These are phyloP conservation scores for Porphyrellus cyaneotinctus DNA, from an alignment of 768 basidiomycete genomes.

Conservation along the genomic window DNA sequence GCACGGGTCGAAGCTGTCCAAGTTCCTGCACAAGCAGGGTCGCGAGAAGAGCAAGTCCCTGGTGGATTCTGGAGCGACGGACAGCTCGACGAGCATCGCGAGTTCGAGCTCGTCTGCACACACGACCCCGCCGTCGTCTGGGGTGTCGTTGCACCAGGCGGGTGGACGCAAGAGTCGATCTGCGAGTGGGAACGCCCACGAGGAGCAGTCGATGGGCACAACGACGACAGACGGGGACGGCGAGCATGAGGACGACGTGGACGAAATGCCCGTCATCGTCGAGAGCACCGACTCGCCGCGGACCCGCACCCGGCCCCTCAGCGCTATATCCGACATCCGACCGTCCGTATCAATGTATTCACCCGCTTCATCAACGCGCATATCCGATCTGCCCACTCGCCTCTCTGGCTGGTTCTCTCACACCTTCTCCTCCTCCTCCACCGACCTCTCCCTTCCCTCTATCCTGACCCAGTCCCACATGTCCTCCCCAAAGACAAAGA, in stretches of 20 bases:
- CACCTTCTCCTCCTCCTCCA: slow-evolving; percentile 66
- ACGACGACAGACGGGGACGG: slow-evolving; percentile 23
- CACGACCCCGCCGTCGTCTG: slow-evolving; percentile 30
- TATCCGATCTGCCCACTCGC: slow-evolving; percentile 68
- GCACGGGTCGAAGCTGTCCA: slow-evolving; percentile 55
- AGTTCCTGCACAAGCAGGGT: slow-evolving; percentile 61
- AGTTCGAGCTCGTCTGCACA: slow-evolving; percentile 40
- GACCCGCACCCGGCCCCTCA: slow-evolving; percentile 50
- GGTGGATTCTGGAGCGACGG: slow-evolving; percentile 35
- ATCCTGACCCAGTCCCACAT: slow-evolving; percentile 50
- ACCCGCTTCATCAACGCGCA: slow-evolving; percentile 44
- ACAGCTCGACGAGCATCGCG: slow-evolving; percentile 34
- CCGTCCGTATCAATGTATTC: slow-evolving; percentile 45
- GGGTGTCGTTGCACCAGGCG: slow-evolving; percentile 22
- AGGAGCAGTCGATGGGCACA: slow-evolving; percentile 19
- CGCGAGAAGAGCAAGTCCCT: slow-evolving; percentile 60
- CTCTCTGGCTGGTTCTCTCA: slow-evolving; percentile 81
- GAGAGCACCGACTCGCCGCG: slow-evolving; percentile 58
- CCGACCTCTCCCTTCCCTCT: slow-evolving; percentile 64
- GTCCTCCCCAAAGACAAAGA: slow-evolving; percentile 42
- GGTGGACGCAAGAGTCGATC: slow-evolving; percentile 31
- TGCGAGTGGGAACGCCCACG: slow-evolving; percentile 9
- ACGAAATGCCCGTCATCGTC: slow-evolving; percentile 63
- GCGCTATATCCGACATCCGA: slow-evolving; percentile 40
- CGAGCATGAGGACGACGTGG: slow-evolving; percentile 33